Evolutionary conservation across 2,329 filamentous ascomycete genomes (phyloP), one percentile per base, ranked within the genome.

Genomic region (Talaromyces sp.): DNA sequence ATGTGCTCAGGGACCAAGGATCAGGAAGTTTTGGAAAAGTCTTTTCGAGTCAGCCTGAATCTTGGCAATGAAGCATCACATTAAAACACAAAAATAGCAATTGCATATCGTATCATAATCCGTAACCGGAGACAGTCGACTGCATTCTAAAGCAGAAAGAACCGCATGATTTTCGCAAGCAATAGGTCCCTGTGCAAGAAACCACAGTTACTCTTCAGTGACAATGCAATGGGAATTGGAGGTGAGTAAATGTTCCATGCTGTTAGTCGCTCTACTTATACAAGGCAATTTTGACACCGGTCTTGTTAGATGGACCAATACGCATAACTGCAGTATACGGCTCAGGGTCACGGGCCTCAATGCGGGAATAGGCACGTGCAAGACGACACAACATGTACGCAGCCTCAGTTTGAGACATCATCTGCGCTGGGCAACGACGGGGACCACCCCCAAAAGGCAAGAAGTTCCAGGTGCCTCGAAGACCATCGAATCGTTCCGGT

Each of bases 401-500:
- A 38, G 56, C 52, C 43, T 63, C 63, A 6, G 62, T 58, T 19
- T 21, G 54, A n/a, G 61, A 61, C 56, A 63, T 52, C 59, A 62
- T 60, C 59, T 64, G 63, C 9, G 61, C 63, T n/a, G 41, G 41
- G 13, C 50, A 53, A 14, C 24, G 24, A 13, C 50, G 50, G 14
- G 53, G 31, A 8, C 26, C 26, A 4, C 53, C 53, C 14, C 32
- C 32, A 38, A 55, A 55, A 4, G 53, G 53, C 13, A 55, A 17
- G 53, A 32, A 55, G 14, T 38, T 38, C 55, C 55, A 57, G 19
- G 31, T 38, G 7, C 55, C 31, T 10, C 62, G 27, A 3, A 60
- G 60, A 43, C 62, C 62, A 46, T 63, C 64, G 80, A 78, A 83
- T 59, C 80, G 72, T 68, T 80, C 80, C 0, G 80, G 81, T 60